Evolutionary conservation across 495 filamentous ascomycete species (phyloP).

Genomic region (Aspergillus ostianus): DNA sequence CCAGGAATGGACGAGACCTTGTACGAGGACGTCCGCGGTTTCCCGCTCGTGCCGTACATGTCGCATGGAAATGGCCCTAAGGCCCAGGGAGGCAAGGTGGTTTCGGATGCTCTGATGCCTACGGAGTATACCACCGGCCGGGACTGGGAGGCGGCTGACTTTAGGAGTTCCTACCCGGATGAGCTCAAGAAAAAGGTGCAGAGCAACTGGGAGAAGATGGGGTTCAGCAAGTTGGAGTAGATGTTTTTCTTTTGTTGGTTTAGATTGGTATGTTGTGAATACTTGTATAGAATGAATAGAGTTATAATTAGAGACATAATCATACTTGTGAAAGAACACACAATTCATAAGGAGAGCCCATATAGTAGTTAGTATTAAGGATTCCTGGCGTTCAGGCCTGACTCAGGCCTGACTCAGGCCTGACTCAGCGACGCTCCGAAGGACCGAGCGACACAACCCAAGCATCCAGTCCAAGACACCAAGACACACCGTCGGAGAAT

Average conservation of each 20-base stretch:
- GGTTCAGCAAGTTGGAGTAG: constrained; percentile 26
- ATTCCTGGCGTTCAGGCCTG: no score
- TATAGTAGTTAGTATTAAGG: no score
- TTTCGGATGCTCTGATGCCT: constrained; percentile 34
- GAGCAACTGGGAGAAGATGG: constrained; percentile 28
- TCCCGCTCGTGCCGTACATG: constrained; percentile 43
- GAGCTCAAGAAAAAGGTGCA: constrained; percentile 33
- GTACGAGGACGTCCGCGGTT: constrained; percentile 39
- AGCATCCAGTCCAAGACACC: no score
- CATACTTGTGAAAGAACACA: no score
- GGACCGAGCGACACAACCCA: no score
- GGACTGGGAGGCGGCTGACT: constrained; percentile 30
- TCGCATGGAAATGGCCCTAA: constrained; percentile 27
- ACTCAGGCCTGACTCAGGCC: no score
- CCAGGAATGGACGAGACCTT: constrained; percentile 36
- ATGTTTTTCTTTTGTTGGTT: not conserved
- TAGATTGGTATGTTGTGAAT: not conserved
- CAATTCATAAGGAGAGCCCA: no score
- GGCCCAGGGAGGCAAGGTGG: constrained; percentile 35
- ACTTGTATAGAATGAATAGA: not conserved
- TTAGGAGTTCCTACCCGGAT: constrained; percentile 31
- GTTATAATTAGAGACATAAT: not conserved
- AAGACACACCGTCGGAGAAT: no score
- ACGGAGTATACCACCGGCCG: constrained; percentile 32
- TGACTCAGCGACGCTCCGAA: no score